phyloP scores from a whole-genome alignment of 1,284 basidiomycete genomes.

The Sanghuangporus sanghuang region DNA sequence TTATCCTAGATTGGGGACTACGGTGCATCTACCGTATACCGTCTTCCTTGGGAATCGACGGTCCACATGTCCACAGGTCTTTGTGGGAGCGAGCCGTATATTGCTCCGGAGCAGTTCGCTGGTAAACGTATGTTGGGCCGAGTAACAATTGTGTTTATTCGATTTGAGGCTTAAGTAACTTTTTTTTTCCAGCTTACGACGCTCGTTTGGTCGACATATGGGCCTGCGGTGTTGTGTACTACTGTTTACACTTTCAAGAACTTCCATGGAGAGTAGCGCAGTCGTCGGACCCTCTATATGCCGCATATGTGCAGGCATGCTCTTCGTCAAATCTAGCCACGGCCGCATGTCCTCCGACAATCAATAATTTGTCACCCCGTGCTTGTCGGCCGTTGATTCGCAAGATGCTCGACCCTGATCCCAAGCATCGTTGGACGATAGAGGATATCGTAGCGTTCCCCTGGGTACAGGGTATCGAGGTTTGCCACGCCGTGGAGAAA shows the following conservation, averaged over 20 bases:
- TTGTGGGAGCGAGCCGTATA: constrained; percentile 97
- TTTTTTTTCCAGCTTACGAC: constrained; percentile 75
- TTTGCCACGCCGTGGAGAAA: constrained; percentile 57
- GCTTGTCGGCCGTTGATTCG: constrained; percentile 83
- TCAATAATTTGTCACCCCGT: constrained; percentile 86
- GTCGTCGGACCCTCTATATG: constrained; percentile 76
- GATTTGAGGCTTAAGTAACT: constrained; percentile 21
- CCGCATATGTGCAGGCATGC: constrained; percentile 75
- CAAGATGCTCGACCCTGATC: constrained; percentile 95
- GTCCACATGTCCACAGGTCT: constrained; percentile 96
- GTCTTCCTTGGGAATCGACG: constrained; percentile 96
- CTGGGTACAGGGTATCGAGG: constrained; percentile 80
- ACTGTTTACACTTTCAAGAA: constrained; percentile 97
- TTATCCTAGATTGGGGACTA: constrained; percentile 87
- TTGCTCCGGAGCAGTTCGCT: constrained; percentile 96
- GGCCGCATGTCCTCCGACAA: constrained; percentile 60
- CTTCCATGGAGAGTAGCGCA: constrained; percentile 97
- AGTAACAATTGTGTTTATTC: not conserved
- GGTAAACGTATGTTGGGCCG: constrained; percentile 76
- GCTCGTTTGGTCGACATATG: constrained; percentile 96
- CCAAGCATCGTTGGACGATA: constrained; percentile 72
- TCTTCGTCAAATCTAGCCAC: constrained; percentile 30
- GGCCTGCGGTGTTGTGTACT: constrained; percentile 96
- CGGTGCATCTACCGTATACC: constrained; percentile 96
- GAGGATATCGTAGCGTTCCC: constrained; percentile 82